Evolutionary conservation across 306 rosid species (phyloP), one percentile per base, ranked within the genome.

Genomic region (Canavalia ensiformis): DNA sequence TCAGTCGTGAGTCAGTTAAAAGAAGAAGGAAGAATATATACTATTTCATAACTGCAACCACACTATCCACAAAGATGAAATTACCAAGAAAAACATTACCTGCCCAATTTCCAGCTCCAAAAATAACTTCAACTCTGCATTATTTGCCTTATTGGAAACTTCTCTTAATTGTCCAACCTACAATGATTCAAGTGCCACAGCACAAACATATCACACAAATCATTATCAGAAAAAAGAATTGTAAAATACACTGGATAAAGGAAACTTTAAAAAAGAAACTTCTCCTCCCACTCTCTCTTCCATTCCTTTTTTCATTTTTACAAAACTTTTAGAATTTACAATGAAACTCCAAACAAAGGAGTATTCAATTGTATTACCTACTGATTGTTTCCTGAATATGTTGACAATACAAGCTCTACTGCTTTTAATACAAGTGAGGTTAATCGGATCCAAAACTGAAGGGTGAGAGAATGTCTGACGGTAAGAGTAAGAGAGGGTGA

Each of bases 111-210:
- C 97, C 42, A 91, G 86, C 88, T 95, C 99, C 90, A 95, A 86
- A 85, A 91, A 93, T 82, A 95, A 84, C 80, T 86, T 91, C 37
- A 95, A 87, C 80, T 91, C 99, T 11, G 92, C 93, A 78, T 82
- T 88, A 80, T 88, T 84, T 33, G 90, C 85, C 84, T 88, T 92
- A 67, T 82, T 90, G 74, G 94, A 89, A 31, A 84, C 88, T 83
- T 90, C 97, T 64, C 92, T 92, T 83, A 94, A 74, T 39, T 89
- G 92, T 64, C 92, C 97, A 88, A 94, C 95, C 98, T 94, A 76
- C 68, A 82, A 80, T 65, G 73, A 29, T 45, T 30, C n/a, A 5
- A 30, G 62, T 55, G 71, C 25, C 73, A 57, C 56, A 82, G 52
- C 54, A 68, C 56, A 83, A 51, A 18, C 35, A 66, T 13, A 66